Evolutionary conservation across 768 basidiomycete genomes (phyloP).

Genomic region (Termitomyces titanicus): DNA sequence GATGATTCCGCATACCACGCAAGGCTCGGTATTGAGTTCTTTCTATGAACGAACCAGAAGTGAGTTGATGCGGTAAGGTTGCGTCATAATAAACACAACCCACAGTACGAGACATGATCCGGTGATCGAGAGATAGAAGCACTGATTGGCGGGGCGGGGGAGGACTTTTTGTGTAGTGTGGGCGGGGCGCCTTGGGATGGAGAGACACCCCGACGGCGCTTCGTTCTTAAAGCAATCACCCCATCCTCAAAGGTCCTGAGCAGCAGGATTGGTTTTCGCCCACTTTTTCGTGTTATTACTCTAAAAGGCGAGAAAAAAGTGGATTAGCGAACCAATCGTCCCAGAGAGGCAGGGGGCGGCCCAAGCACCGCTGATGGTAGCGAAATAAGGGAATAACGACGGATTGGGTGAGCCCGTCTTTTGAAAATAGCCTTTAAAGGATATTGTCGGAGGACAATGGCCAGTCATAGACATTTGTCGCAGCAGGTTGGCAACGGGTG

Average conservation of each 20-base stretch:
- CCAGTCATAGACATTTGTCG: background rate
- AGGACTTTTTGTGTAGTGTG: too few relatives aligned
- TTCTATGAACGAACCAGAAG: constrained; percentile 6
- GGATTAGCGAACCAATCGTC: constrained; percentile 17
- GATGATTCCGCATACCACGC: constrained; percentile 12
- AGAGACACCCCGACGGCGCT: too few relatives aligned
- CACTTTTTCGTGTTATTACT: constrained; percentile 14
- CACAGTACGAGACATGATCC: constrained; percentile 12
- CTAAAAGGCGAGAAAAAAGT: constrained; percentile 11
- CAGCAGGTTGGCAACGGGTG: background rate
- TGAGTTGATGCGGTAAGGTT: background rate
- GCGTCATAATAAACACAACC: background rate
- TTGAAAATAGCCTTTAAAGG: constrained; percentile 14
- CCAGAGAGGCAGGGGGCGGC: constrained; percentile 12
- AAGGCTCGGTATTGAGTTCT: constrained; percentile 15
- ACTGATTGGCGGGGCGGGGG: background rate
- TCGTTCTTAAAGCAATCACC: background rate
- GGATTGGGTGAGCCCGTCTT: constrained; percentile 12
- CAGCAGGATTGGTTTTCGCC: constrained; percentile 10
- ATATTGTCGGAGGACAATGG: constrained; percentile 5
- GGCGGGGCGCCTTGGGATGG: too few relatives aligned
- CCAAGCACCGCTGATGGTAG: constrained; percentile 11
- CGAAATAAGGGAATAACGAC: constrained; percentile 15
- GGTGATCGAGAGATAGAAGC: constrained; percentile 1
- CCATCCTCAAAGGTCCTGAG: background rate